Conservation (phyloP, 805 yeast genomes). For the Candida anglica region DNA sequence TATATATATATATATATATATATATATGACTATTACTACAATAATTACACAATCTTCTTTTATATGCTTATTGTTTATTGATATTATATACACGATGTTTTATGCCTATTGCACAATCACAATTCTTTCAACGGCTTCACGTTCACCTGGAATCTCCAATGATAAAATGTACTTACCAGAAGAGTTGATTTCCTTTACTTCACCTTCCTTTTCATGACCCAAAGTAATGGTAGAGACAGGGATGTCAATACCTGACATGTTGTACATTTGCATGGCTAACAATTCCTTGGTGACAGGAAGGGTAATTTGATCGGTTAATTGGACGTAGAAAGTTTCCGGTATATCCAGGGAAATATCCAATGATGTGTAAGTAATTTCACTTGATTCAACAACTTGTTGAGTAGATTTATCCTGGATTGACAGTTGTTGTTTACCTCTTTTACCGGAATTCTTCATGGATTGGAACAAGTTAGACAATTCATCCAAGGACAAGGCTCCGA, state of each 20-base stretch:
- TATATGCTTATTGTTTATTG: no score
- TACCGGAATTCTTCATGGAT: conserved; percentile 18
- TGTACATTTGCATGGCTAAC: conserved; percentile 20
- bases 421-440: conserved; percentile 4
- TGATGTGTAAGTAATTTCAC: conserved; percentile 18
- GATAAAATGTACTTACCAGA: conserved; percentile 25
- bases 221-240: conserved; percentile 20
- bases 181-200: conserved; percentile 14
- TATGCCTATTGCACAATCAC: no score
- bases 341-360: conserved; percentile 28
- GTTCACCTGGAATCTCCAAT: conserved; percentile 24
- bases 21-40: no score
- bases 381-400: conserved; percentile 10
- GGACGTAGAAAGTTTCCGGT: conserved; percentile 19
- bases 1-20: no score
- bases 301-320: conserved; percentile 9
- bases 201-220: conserved; percentile 2
- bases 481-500: conserved; percentile 31
- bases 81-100: no score
- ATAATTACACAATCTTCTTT: no score
- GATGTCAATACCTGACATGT: conserved; percentile 29
- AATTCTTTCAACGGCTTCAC: conserved; percentile 10
- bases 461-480: conserved; percentile 35
- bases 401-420: conserved; percentile 1
- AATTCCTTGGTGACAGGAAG: conserved; percentile 24